These are phyloP conservation scores for Sonneratia alba DNA, from an alignment of 345 rosid genomes.

Conservation along the genomic window DNA sequence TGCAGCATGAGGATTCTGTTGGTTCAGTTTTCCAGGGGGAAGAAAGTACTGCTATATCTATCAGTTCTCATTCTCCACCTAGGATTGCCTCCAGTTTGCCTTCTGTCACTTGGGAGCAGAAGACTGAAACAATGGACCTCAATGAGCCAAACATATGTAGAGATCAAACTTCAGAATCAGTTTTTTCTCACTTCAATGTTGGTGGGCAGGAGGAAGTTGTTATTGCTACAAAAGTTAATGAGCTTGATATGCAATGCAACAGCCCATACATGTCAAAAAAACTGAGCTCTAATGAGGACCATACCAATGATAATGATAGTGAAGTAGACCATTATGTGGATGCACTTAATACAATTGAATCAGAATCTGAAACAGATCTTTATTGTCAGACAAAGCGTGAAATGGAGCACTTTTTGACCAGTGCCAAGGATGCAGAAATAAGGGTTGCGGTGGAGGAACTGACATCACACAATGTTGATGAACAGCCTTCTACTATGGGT, in stretches of 20 bases:
- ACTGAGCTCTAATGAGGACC: constrained; percentile 22
- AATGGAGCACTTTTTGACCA: constrained; percentile 21
- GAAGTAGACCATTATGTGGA: constrained; percentile 70
- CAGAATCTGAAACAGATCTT: constrained; percentile 55
- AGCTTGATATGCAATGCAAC: constrained; percentile 3
- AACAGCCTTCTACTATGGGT: constrained; percentile 18
- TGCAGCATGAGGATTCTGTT: not conserved
- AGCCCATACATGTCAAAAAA: not conserved
- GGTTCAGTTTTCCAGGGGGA: constrained; percentile 25
- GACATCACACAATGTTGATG: constrained; percentile 10
- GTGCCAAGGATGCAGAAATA: constrained; percentile 13
- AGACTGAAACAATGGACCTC: constrained; percentile 53
- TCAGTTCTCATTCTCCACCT: constrained; percentile 16
- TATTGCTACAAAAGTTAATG: constrained; percentile 7
- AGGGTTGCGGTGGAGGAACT: constrained; percentile 16
- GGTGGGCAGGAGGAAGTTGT: not conserved
- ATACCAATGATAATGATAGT: constrained; percentile 53
- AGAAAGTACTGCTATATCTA: constrained; percentile 24
- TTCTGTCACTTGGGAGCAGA: constrained; percentile 73
- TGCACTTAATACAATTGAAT: constrained; percentile 76
- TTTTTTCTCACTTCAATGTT: constrained; percentile 20
- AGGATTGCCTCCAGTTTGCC: constrained; percentile 35
- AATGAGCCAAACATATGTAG: constrained; percentile 20
- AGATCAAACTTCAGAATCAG: constrained; percentile 22
- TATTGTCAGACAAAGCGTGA: constrained; percentile 44